Percentiles rank a stretch among this genome's conserved stretches.
phyloP scores from a whole-genome alignment of 2,329 filamentous ascomycete genomes.

The Penicillium sp. region DNA sequence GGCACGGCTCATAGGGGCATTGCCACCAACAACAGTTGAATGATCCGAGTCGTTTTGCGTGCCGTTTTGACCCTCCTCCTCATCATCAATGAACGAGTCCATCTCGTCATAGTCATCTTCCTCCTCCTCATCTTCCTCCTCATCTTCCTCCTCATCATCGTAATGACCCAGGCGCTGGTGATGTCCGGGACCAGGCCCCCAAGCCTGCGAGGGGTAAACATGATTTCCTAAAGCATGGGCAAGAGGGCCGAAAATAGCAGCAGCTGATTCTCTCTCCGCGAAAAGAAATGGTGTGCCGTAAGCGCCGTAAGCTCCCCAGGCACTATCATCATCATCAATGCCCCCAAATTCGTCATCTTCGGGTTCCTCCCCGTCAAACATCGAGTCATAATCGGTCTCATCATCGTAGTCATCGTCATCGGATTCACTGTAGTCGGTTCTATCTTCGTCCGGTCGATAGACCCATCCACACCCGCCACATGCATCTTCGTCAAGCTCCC shows the following conservation, averaged over 20 bases:
- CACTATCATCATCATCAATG: constrained; percentile 29
- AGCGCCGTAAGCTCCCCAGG: constrained; percentile 3
- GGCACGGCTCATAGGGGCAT: background rate
- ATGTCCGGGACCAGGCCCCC: constrained; percentile 2
- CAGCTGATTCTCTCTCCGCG: background rate
- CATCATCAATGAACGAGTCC: constrained; percentile 44
- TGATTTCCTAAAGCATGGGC: background rate
- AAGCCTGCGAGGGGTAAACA: background rate
- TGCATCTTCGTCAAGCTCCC: constrained; percentile 62
- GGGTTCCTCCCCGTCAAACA: constrained; percentile 25
- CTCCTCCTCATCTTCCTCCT: constrained; percentile 6
- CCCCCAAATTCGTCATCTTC: constrained; percentile 39
- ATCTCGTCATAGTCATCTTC: constrained; percentile 37
- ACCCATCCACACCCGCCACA: constrained; percentile 58
- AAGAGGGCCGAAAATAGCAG: constrained; percentile 3
- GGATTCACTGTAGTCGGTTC: constrained; percentile 51
- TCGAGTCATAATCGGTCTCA: constrained; percentile 45
- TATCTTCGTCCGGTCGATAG: constrained; percentile 52
- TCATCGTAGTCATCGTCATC: constrained; percentile 42
- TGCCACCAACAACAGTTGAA: constrained; percentile 38
- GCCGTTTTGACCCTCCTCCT: constrained; percentile 24
- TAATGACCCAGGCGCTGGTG: constrained; percentile 21
- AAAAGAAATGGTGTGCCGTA: constrained; percentile 2
- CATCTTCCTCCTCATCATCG: constrained; percentile 25
- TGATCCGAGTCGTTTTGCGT: constrained; percentile 37